These are phyloP conservation scores for Termitomyces sp. DNA, from an alignment of 768 basidiomycete species.

Conservation along the genomic window DNA sequence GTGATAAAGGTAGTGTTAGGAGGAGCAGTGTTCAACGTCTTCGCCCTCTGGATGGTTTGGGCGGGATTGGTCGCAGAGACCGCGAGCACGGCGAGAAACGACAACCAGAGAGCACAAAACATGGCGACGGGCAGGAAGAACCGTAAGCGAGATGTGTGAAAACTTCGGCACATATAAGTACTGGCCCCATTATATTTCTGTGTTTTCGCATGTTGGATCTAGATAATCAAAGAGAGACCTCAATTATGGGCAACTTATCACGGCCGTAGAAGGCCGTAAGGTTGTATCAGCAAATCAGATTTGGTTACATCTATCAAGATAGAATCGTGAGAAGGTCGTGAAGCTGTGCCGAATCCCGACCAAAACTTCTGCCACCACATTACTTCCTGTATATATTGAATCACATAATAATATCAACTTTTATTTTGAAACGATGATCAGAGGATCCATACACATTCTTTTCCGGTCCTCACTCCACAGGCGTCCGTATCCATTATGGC, in stretches of 20 bases:
- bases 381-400: neutral
- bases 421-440: conserved; percentile 10
- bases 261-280: neutral
- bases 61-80: conserved; percentile 29
- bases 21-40: conserved; percentile 20
- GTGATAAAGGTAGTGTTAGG: conserved; percentile 38
- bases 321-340: neutral
- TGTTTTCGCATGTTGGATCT: conserved; percentile 12
- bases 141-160: conserved; percentile 4
- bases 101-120: conserved; percentile 24
- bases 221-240: conserved; percentile 3
- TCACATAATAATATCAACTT: neutral
- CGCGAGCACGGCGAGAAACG: conserved; percentile 26
- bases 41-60: conserved; percentile 17
- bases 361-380: neutral
- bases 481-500: conserved; percentile 11
- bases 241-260: neutral
- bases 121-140: conserved; percentile 25
- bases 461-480: conserved; percentile 7
- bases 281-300: conserved; percentile 3
- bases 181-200: conserved; percentile 8
- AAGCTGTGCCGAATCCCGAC: neutral
- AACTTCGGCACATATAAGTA: conserved; percentile 11
- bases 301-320: neutral
- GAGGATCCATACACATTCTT: neutral